These are phyloP conservation scores for Nicotiana tabacum DNA, from an alignment of 257 asterid genomes.

Conservation along the genomic window DNA sequence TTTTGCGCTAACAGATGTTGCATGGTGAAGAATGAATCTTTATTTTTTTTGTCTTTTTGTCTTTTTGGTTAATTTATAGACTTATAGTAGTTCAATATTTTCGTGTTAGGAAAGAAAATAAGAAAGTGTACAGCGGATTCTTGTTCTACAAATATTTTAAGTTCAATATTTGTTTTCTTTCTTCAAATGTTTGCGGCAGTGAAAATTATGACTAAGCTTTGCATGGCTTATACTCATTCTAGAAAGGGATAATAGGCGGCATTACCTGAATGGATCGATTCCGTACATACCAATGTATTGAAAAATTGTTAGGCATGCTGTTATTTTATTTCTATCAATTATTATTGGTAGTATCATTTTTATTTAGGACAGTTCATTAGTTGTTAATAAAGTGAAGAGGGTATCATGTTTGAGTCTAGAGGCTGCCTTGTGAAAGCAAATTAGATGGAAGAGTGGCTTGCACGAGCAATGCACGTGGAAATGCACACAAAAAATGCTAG, in stretches of 20 bases:
- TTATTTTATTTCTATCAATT: slow-evolving; percentile 13
- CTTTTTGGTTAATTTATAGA: neutral
- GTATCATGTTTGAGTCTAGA: slow-evolving; percentile 5
- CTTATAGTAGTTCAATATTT: neutral
- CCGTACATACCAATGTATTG: slow-evolving; percentile 6
- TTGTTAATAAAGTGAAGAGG: neutral
- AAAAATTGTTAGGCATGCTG: slow-evolving; percentile 28
- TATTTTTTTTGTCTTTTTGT: neutral
- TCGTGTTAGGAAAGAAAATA: neutral
- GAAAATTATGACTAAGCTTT: slow-evolving; percentile 6
- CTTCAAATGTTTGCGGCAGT: neutral
- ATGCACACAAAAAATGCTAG: slow-evolving; percentile 1
- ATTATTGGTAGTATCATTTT: neutral
- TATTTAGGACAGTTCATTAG: neutral
- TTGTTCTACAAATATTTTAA: neutral
- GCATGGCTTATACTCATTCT: slow-evolving; percentile 20
- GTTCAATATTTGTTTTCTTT: neutral
- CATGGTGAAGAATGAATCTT: slow-evolving; percentile 19
- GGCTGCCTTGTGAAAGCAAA: slow-evolving; percentile 17
- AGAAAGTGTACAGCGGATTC: neutral
- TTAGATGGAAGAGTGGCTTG: slow-evolving; percentile 23
- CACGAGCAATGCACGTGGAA: slow-evolving; percentile 28
- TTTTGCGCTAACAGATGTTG: slow-evolving; percentile 24
- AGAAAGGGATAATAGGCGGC: slow-evolving; percentile 20
- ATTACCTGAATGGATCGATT: slow-evolving; percentile 18